Base-by-base conservation (phyloP, 1,139 yeast genomes). In the Blastobotrys petasosporus region DNA sequence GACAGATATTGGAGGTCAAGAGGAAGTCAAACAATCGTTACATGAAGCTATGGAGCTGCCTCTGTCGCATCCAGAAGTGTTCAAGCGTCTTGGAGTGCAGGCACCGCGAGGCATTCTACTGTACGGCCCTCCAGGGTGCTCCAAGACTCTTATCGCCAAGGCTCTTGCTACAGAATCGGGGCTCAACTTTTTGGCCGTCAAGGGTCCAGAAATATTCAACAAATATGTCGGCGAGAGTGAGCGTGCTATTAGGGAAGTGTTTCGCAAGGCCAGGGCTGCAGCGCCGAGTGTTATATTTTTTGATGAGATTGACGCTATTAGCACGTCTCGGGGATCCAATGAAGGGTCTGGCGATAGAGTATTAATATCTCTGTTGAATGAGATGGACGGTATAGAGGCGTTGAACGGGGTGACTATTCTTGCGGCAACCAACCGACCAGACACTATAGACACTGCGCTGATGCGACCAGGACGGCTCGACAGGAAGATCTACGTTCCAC, bases 111-210 rank as follows among this genome's bases (percentile, higher is more conserved):
- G 97, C 34, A 84, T 90, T 1, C 66, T 90, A 41, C 69, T 90
- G 15, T 90, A 90, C 63, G 97, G 97, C 0, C 97, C 97, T 1
- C 97, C 97, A 0, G 97, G 97, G 6, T 90, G 97, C 67, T 88
- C 97, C 6, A 90, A 90, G 59, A 90, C 97, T 0, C 68, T 90
- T 50, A 86, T 95, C 0, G 97, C 97, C 1, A 90, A 90, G 61
- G 97, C 97, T 0, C 68, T 90, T 32, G 97, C 97, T 0, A 85
- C 96, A 0, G 97, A 90, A 65, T 85, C 96, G 1, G 97, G 96
- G 0, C 75, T 90, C 46, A 90, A 90, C 58, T 90, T 90, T 62
- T 65, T 90, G 50, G 96, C 97, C 0, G 95, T 90, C 9, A 90
- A 90, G 64, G 97, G 97, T 0, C 97, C 97, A 0, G 97, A 90